Percentiles rank a stretch among this genome's conserved stretches.
Conservation (phyloP, 306 rosid species). For the Castanea sativa region DNA sequence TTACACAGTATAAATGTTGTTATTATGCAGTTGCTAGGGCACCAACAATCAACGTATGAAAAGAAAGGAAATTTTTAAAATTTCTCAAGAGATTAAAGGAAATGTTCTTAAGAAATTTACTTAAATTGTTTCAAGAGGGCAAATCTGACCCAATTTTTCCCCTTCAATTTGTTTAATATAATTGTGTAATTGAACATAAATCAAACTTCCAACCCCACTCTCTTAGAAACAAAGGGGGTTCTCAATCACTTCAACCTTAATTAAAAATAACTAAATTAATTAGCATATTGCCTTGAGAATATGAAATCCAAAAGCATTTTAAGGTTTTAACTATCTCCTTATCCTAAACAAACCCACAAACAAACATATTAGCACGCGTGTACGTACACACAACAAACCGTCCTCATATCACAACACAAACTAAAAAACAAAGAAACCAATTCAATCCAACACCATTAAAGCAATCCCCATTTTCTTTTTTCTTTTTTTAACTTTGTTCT, state of each 20-base stretch:
- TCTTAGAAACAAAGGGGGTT: no score
- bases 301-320: not conserved
- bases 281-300: not conserved
- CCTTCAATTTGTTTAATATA: not conserved
- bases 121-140: not conserved
- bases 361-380: not conserved
- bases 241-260: not conserved
- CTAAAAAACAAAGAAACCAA: not conserved
- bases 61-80: not conserved
- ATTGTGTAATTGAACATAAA: not conserved
- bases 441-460: not conserved
- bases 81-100: not conserved
- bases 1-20: no score
- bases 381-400: not conserved
- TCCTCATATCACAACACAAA: no score
- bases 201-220: no score
- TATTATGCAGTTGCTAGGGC: not conserved
- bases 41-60: not conserved
- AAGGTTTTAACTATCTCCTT: not conserved
- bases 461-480: not conserved
- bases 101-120: not conserved
- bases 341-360: not conserved
- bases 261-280: not conserved
- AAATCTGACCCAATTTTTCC: not conserved
- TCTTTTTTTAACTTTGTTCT: not conserved